These are phyloP conservation scores for Lolium perenne DNA, from an alignment of 176 grass and related monocot species.

Conservation along the genomic window DNA sequence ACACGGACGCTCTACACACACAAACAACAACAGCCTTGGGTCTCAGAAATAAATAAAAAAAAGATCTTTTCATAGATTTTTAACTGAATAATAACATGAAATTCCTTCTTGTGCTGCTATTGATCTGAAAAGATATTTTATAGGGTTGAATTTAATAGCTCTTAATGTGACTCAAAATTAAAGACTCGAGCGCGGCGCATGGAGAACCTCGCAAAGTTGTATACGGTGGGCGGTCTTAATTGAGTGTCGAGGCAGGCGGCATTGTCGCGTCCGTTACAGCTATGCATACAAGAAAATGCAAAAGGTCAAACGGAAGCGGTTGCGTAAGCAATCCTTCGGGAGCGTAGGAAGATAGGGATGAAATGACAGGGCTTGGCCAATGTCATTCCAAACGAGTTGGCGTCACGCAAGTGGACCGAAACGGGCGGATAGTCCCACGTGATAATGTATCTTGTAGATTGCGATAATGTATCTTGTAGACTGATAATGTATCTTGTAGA, in stretches of 20 bases:
- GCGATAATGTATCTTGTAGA: too few species aligned
- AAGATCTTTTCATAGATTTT: background rate
- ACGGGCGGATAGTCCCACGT: background rate
- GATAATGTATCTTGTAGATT: too few species aligned
- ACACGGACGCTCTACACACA: background rate
- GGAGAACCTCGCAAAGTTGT: background rate
- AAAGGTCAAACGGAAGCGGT: background rate
- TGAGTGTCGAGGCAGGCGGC: too few species aligned
- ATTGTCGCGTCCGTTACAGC: background rate
- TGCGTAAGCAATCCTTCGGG: background rate
- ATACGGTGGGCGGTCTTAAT: background rate
- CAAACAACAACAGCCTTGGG: background rate
- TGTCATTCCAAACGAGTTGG: background rate
- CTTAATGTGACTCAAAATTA: background rate
- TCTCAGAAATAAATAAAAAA: too few species aligned
- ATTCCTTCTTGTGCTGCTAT: background rate
- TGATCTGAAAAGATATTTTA: background rate
- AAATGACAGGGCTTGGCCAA: fast-evolving
- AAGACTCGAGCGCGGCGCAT: background rate
- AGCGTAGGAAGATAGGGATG: background rate
- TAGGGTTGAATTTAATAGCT: background rate
- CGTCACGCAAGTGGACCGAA: background rate
- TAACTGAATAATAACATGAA: background rate
- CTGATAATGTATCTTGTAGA: background rate
- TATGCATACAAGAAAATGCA: background rate